Conservation (phyloP, 1,139 yeast species). For the Oligophagozyma castellii region DNA sequence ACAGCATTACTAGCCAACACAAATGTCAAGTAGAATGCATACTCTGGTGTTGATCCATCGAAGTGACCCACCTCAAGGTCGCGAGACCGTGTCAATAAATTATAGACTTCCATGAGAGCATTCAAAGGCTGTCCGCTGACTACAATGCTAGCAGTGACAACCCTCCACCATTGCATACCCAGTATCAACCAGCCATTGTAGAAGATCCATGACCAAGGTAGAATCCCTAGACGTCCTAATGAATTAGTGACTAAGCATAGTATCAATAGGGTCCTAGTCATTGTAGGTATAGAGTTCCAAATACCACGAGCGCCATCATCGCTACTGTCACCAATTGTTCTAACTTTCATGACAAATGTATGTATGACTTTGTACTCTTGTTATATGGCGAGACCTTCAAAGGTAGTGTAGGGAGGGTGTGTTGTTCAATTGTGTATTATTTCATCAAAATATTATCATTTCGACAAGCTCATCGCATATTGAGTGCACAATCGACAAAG, state of each 20-base stretch:
- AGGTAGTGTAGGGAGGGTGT: too few relatives aligned
- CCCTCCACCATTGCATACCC: slow-evolving; percentile 18
- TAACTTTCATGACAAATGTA: too few relatives aligned
- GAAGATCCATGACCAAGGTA: slow-evolving; percentile 2
- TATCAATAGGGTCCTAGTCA: slow-evolving; percentile 9
- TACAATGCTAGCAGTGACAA: slow-evolving; percentile 15
- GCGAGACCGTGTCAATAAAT: slow-evolving; percentile 16
- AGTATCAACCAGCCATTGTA: slow-evolving; percentile 10
- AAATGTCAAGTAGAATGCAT: slow-evolving; percentile 16
- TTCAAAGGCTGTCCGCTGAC: slow-evolving; percentile 15
- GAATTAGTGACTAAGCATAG: slow-evolving; percentile 4
- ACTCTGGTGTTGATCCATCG: slow-evolving; percentile 10
- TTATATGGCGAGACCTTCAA: too few relatives aligned
- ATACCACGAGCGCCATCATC: too few relatives aligned
- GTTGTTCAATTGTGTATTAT: too few relatives aligned
- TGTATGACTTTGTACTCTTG: too few relatives aligned
- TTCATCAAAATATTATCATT: too few relatives aligned
- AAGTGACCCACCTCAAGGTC: slow-evolving; percentile 17
- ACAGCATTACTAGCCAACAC: slow-evolving; percentile 9
- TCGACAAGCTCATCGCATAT: too few relatives aligned
- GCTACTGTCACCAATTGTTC: too few relatives aligned
- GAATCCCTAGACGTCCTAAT: neutral
- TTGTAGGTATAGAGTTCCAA: too few relatives aligned
- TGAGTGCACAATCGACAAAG: too few relatives aligned
- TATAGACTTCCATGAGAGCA: slow-evolving; percentile 18